Percentiles rank a stretch among this genome's conserved stretches.
Evolutionary conservation across 2,329 filamentous ascomycete genomes (phyloP).

Genomic region (Aspergillus hiratsukae): DNA sequence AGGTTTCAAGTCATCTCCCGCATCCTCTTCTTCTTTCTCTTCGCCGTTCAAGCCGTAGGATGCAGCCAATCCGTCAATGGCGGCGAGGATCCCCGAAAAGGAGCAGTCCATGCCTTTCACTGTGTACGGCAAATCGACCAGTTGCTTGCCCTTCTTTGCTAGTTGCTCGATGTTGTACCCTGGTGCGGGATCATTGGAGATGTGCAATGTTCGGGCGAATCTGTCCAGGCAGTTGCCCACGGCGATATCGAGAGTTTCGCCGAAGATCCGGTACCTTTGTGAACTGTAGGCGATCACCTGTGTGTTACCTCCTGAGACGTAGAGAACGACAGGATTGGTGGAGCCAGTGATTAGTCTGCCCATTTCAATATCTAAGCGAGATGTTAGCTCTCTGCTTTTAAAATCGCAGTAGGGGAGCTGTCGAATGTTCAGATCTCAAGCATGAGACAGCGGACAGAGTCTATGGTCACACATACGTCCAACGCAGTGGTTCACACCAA

Average conservation of each 20-base stretch:
- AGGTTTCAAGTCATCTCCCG: constrained; percentile 41
- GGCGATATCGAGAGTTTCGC: constrained; percentile 94
- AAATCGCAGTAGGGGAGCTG: neutral
- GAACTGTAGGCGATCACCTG: constrained; percentile 97
- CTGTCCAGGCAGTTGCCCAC: constrained; percentile 96
- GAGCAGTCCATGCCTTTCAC: constrained; percentile 99
- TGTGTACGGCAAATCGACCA: constrained; percentile 88
- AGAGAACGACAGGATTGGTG: constrained; percentile 86
- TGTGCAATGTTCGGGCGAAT: constrained; percentile 84
- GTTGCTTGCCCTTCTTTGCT: constrained; percentile 64
- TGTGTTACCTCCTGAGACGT: constrained; percentile 93
- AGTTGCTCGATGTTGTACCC: constrained; percentile 98
- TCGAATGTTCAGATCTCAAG: neutral
- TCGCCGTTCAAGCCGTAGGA: constrained; percentile 33
- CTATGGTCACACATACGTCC: constrained; percentile 54
- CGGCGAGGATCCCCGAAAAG: constrained; percentile 86
- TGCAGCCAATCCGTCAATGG: constrained; percentile 73
- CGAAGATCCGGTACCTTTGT: constrained; percentile 94
- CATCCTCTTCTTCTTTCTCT: constrained; percentile 50
- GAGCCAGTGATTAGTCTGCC: constrained; percentile 88
- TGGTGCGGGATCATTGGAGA: constrained; percentile 92
- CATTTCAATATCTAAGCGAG: constrained; percentile 79
- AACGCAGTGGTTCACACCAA: constrained; percentile 97
- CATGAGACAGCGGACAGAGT: neutral
- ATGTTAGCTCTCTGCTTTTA: neutral